These are phyloP conservation scores for Neurospora pannonica DNA, from an alignment of 495 filamentous ascomycete genomes.

Conservation along the genomic window DNA sequence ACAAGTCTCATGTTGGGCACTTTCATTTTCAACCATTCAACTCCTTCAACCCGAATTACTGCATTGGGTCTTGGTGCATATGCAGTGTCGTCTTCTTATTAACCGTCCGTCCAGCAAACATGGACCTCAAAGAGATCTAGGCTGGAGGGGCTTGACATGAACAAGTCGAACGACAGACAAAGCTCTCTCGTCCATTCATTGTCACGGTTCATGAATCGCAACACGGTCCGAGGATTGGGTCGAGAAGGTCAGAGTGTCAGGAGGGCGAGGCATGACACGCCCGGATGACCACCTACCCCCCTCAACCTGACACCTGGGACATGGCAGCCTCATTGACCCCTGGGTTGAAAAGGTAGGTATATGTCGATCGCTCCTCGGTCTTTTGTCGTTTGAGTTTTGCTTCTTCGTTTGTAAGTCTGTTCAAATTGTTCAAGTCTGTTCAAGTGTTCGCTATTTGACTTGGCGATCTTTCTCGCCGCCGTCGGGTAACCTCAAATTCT, in stretches of 20 bases:
- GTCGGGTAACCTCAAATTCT: background rate
- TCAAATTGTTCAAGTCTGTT: background rate
- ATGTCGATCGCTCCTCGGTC: background rate
- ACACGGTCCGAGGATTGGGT: background rate
- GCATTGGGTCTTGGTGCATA: background rate
- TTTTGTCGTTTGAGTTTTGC: background rate
- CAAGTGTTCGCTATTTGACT: background rate
- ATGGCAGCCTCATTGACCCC: background rate
- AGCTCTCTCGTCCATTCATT: background rate
- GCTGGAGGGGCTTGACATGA: background rate
- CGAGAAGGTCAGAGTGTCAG: background rate
- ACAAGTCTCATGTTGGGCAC: background rate
- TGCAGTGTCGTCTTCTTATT: background rate
- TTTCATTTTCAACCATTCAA: background rate
- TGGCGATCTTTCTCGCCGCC: background rate
- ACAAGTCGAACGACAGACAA: background rate
- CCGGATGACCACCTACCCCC: background rate
- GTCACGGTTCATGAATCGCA: background rate
- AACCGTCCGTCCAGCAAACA: background rate
- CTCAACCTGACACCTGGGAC: background rate
- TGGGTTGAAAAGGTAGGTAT: background rate
- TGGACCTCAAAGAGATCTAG: background rate
- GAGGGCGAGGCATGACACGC: background rate
- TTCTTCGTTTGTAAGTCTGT: background rate
- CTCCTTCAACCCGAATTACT: background rate